These are phyloP conservation scores for Lepiota brunneoincarnata DNA, from an alignment of 768 basidiomycete genomes.

Conservation along the genomic window DNA sequence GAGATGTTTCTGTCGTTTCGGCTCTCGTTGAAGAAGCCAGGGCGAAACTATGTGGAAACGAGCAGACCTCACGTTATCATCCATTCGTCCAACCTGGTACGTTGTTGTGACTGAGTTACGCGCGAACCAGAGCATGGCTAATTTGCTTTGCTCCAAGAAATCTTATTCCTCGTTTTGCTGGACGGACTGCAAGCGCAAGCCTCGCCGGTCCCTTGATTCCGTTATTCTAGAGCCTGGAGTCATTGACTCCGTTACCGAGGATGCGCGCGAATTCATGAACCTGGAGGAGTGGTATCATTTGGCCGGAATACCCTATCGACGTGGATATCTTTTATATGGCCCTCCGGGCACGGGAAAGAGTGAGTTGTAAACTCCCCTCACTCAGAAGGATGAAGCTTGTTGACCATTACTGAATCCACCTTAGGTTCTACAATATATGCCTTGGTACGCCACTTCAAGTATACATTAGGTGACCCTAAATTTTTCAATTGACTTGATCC, in stretches of 20 bases:
- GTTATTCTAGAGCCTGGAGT: conserved; percentile 48
- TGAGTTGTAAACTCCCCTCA: conserved; percentile 21
- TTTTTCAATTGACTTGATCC: background rate
- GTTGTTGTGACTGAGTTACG: conserved; percentile 8
- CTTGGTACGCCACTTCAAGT: conserved; percentile 27
- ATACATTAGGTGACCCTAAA: background rate
- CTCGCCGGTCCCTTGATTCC: conserved; percentile 45
- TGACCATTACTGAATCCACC: conserved; percentile 25
- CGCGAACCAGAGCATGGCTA: background rate
- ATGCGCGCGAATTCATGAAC: conserved; percentile 48
- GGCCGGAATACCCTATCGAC: conserved; percentile 52
- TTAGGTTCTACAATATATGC: conserved; percentile 52
- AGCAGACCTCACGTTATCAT: conserved; percentile 40
- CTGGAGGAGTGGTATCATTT: conserved; percentile 52
- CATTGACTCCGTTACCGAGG: conserved; percentile 41
- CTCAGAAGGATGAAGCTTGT: conserved; percentile 13
- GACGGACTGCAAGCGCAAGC: conserved; percentile 46
- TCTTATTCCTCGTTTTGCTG: conserved; percentile 34
- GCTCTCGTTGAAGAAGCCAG: conserved; percentile 41
- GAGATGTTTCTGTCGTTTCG: conserved; percentile 38
- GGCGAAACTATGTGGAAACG: conserved; percentile 35
- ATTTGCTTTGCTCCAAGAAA: conserved; percentile 23
- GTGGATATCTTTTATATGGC: conserved; percentile 54
- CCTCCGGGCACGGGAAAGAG: conserved; percentile 61
- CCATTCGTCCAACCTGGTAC: conserved; percentile 31